Percentiles rank a stretch among this genome's conserved stretches.
Conservation (phyloP, 164 flowering plant genomes). For the Sedum album region DNA sequence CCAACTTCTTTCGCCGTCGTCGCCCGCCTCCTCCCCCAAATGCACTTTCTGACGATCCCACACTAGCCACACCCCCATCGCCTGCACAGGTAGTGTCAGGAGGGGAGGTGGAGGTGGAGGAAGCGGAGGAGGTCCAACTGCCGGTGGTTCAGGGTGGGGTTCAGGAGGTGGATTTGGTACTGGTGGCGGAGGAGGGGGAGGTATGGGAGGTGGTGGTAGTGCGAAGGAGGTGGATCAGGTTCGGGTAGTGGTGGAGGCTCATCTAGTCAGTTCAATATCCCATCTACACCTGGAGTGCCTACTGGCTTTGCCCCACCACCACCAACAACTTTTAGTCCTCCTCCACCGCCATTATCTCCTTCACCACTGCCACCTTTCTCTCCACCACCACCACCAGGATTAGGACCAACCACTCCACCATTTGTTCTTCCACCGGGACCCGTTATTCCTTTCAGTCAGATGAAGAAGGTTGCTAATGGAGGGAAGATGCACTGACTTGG, state of each 20-base stretch:
- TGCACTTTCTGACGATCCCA: not conserved
- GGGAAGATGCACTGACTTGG: not conserved
- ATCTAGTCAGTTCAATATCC: not conserved
- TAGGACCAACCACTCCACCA: not conserved
- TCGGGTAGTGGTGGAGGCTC: conserved; percentile 4
- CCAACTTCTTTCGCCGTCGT: not conserved
- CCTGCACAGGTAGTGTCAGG: not conserved
- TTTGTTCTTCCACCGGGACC: conserved; percentile 4
- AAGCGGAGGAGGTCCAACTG: not conserved
- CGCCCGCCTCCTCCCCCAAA: not conserved
- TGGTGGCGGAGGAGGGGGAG: conserved; percentile 1
- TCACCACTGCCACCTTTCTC: not conserved
- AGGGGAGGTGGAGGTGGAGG: conserved; percentile 6
- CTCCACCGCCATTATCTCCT: not conserved
- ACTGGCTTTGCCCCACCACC: not conserved
- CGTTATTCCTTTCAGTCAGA: not conserved
- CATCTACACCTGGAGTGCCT: not conserved
- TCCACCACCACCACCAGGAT: not conserved
- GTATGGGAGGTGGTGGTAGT: not conserved
- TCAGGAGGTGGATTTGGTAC: not conserved
- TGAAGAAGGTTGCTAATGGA: not conserved
- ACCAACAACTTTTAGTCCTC: not conserved
- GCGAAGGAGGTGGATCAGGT: not conserved
- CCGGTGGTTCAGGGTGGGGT: not conserved
- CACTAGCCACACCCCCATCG: not conserved